Evolutionary conservation across 495 filamentous ascomycete genomes (phyloP), one percentile per base, ranked within the genome.

Genomic region (Physcia stellaris): DNA sequence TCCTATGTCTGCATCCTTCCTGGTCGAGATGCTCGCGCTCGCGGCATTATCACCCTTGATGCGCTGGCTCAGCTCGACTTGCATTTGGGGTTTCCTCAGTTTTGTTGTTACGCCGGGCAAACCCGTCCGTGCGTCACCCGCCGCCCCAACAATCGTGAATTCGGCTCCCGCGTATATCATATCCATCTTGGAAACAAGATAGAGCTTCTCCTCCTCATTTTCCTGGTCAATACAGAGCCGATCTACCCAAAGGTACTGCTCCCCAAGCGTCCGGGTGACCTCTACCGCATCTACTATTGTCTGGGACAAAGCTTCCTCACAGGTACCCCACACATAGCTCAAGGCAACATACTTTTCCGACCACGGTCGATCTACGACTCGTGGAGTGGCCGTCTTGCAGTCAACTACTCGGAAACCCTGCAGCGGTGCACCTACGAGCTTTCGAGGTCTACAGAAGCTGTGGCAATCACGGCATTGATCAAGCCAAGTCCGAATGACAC

Each of bases 91-190:
- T 28, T 28, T 28, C 16, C 30, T 32, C n/a, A n/a, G n/a, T 23
- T 30, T 32, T 27, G 13, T 32, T 28, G 17, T 32, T 29, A 56
- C 41, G 5, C 55, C 56, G 11, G 43, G 43, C 5, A 60, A 41
- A 6, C 56, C 56, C 37, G 17, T 23, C 11, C 38, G 11, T n/a
- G 46, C 41, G 24, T 48, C 40, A 16, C 55, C 55, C 11, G 18
- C 29, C 12, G 38, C 13, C 2, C 45, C 48, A 13, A 60, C 29
- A 16, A 60, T 51, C 1, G 56, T 58, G 9, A 49, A 15, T 12
- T 39, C 41, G 12, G 54, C 47, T 9, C 49, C 40, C 12, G 37
- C 33, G 28, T 59, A 59, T 23, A 59, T 52, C 10, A 18, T 20
- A 18, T 48, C 47, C 56, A 57, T 57, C 10, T 45, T 44, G 6